Evolutionary conservation across 208 protist species (phyloP).

Genomic region (Acanthamoeba quina): DNA sequence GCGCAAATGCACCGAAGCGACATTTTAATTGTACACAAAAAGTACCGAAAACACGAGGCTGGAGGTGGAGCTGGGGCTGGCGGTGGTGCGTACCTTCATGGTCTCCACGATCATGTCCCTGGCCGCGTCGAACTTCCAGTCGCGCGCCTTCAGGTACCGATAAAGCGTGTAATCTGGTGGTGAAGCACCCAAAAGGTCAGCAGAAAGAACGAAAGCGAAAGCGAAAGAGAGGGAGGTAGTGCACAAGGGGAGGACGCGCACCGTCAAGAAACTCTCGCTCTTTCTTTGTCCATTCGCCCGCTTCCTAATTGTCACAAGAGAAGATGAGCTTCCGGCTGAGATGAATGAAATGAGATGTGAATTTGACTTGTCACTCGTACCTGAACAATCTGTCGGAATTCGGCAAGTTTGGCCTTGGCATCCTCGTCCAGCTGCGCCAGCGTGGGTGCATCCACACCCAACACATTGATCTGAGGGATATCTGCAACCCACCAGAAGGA

Average conservation of each 20-base stretch:
- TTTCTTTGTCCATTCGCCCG: neutral
- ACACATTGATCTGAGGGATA: slow-evolving; percentile 5
- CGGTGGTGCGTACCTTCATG: neutral
- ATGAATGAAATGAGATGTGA: neutral
- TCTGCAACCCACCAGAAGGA: neutral
- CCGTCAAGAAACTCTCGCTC: slow-evolving; percentile 31
- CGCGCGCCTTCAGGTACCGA: slow-evolving; percentile 43
- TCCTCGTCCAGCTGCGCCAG: slow-evolving; percentile 37
- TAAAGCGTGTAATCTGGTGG: slow-evolving; percentile 48
- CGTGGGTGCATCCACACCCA: slow-evolving; percentile 36
- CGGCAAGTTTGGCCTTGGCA: neutral
- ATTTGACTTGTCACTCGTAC: neutral
- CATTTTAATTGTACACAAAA: neutral
- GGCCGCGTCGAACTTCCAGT: slow-evolving; percentile 46
- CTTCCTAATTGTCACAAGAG: neutral
- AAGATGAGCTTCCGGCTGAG: neutral
- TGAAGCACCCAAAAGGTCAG: neutral
- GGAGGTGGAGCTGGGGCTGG: neutral
- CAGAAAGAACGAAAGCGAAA: neutral
- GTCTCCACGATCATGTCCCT: slow-evolving; percentile 35
- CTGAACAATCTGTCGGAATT: neutral
- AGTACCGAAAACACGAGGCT: no score
- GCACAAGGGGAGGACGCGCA: neutral
- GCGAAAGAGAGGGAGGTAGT: neutral
- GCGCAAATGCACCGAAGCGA: neutral